Base-by-base conservation (phyloP, 371 early-diverging fungal genomes). In the Conidiobolus coronatus region DNA sequence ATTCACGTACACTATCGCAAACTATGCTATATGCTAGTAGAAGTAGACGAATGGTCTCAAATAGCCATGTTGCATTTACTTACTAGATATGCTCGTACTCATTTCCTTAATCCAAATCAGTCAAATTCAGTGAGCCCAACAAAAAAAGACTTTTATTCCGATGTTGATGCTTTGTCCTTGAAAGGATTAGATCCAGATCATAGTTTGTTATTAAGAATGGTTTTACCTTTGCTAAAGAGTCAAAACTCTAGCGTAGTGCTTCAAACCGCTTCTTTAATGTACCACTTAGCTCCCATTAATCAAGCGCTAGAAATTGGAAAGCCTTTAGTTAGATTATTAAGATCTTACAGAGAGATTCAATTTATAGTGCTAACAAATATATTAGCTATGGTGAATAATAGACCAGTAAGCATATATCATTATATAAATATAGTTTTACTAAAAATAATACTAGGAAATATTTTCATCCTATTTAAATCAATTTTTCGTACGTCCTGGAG, bases 41-140 rank as follows among this genome's bases (percentile, higher is more conserved):
- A 88, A 37, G 73, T 85, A 43, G 93, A 95, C 59, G 88, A 90
- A 55, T 91, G 92, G 92, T 88, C 84, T 14, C 92, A 92, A 60
- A 70, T 87, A 46, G 78, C 82, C 9, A 77, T 87, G n/a, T 50
- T 89, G 36, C 71, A 74, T 22, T 55, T 88, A 13, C 54, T 95
- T 48, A 45, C 78, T 34, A 67, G 81, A 11, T 95, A 95, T 65
- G 75, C 79, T 18, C 71, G 79, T 67, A 62, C 65, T 6, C 73
- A 76, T 48, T 74, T 76, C 54, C 50, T 74, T 42, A 66, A 75
- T 48, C 75, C 74, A 2, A 68, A 71, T 39, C 61, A 64, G 20
- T 13, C 24, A 53, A 52, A 49, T 48, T 42, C 8, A 24, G 3
- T 14, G 6, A 13, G 29, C 17, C 6, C 12, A 15, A 24, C 24